These are phyloP conservation scores for Pharus latifolius DNA, from an alignment of 176 grass and related monocot species.

Conservation along the genomic window DNA sequence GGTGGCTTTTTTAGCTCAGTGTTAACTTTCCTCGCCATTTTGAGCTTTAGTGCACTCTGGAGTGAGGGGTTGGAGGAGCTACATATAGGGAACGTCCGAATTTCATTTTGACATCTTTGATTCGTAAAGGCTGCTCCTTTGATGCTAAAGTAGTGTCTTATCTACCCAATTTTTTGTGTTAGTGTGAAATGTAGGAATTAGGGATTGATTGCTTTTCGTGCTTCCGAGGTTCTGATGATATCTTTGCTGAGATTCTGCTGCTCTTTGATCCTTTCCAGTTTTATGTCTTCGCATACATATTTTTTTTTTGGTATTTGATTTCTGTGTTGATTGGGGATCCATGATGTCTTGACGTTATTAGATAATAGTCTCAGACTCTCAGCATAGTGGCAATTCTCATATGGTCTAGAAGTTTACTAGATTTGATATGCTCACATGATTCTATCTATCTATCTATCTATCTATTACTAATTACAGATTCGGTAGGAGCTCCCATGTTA, in stretches of 20 bases:
- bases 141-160: constrained; percentile 19
- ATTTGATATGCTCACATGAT: background rate
- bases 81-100: background rate
- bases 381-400: background rate
- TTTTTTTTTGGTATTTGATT: background rate
- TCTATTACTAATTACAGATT: too few relatives aligned
- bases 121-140: constrained; percentile 25
- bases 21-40: constrained; percentile 11
- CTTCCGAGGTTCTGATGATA: background rate
- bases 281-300: background rate
- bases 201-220: background rate
- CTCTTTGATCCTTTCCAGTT: background rate
- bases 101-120: background rate
- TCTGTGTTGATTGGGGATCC: background rate
- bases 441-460: too few relatives aligned
- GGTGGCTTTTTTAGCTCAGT: background rate
- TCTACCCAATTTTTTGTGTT: background rate
- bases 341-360: background rate
- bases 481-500: too few relatives aligned
- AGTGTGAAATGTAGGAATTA: constrained; percentile 14
- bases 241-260: background rate
- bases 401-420: background rate
- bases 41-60: too few relatives aligned
- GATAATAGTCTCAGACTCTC: background rate
- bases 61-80: background rate